phyloP scores from a whole-genome alignment of 1,284 basidiomycete genomes.

The Exsudoporus floridanus region DNA sequence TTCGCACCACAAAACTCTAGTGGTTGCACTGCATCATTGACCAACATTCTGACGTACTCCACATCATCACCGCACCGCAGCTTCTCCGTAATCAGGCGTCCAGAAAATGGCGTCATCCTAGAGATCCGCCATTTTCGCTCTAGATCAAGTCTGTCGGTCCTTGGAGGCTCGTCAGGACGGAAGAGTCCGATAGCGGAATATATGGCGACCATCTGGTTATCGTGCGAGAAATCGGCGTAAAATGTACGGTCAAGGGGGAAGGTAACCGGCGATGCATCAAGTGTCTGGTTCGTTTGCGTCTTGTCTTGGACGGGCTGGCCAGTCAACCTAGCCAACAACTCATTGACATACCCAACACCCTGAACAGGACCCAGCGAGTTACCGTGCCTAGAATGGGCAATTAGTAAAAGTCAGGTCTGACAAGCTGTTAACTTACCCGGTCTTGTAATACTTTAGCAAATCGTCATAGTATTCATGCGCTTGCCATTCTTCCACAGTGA shows the following conservation, averaged over 20 bases:
- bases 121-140: conserved; percentile 56
- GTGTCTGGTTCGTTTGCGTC: conserved; percentile 80
- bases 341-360: conserved; percentile 83
- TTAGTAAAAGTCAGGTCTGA: neutral
- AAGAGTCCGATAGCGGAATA: conserved; percentile 74
- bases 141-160: conserved; percentile 43
- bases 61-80: conserved; percentile 43
- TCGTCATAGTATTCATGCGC: conserved; percentile 72
- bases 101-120: conserved; percentile 65
- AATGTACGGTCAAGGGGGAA: conserved; percentile 71
- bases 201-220: conserved; percentile 79
- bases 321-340: conserved; percentile 80
- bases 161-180: conserved; percentile 42
- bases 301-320: conserved; percentile 58
- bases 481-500: conserved; percentile 57
- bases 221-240: conserved; percentile 82
- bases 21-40: conserved; percentile 67
- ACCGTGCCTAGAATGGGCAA: conserved; percentile 51
- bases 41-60: conserved; percentile 59
- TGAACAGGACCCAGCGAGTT: conserved; percentile 67
- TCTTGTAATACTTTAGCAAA: conserved; percentile 75
- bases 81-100: conserved; percentile 62
- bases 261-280: conserved; percentile 61
- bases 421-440: conserved; percentile 45
- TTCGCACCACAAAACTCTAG: conserved; percentile 58